phyloP scores from a whole-genome alignment of 2,329 filamentous ascomycete species.

The Grosmannia huntii region DNA sequence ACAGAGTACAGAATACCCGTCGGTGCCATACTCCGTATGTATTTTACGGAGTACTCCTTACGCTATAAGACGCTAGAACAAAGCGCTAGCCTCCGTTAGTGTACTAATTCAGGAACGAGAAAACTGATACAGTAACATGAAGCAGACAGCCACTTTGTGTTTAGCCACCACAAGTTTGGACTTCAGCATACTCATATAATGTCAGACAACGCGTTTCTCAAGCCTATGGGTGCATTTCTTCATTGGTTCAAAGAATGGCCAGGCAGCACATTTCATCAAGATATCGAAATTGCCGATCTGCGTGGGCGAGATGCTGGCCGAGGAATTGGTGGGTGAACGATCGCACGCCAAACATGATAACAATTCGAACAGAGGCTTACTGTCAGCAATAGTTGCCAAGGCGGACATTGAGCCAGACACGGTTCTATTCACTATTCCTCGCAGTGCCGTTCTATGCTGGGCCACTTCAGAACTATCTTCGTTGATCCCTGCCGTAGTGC shows the following conservation, averaged over 20 bases:
- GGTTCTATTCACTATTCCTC: slow-evolving; percentile 68
- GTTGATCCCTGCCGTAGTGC: slow-evolving; percentile 41
- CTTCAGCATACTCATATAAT: neutral
- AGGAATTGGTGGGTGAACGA: slow-evolving; percentile 34
- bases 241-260: slow-evolving; percentile 40
- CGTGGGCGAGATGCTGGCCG: slow-evolving; percentile 37
- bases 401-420: slow-evolving; percentile 61
- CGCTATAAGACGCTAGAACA: neutral
- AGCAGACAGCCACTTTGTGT: neutral
- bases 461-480: slow-evolving; percentile 57
- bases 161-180: neutral
- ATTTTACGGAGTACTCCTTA: no score
- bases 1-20: no score
- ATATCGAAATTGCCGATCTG: slow-evolving; percentile 40
- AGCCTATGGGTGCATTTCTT: slow-evolving; percentile 32
- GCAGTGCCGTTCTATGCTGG: slow-evolving; percentile 54
- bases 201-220: slow-evolving; percentile 23
- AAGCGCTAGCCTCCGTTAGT: neutral
- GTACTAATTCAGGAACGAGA: neutral
- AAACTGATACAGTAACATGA: neutral
- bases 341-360: neutral
- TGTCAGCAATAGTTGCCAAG: slow-evolving; percentile 45
- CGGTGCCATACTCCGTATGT: no score
- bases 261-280: slow-evolving; percentile 38
- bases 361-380: neutral